These are phyloP conservation scores for Citrus inodora DNA, from an alignment of 345 rosid species.

Conservation along the genomic window DNA sequence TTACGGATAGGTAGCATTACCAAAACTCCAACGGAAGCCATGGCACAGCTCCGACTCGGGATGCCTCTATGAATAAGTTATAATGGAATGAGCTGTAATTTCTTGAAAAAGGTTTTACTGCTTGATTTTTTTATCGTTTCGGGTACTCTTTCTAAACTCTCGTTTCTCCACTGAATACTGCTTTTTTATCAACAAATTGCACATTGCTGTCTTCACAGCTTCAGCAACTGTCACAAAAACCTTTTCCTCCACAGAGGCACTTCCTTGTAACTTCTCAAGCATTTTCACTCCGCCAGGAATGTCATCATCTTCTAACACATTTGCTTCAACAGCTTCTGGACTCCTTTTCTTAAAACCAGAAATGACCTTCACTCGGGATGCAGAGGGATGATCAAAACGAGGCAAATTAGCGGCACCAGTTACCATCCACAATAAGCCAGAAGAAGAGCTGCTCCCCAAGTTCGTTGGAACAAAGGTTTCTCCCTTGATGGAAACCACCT, in stretches of 20 bases:
- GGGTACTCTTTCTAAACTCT: constrained; percentile 79
- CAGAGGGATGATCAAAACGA: constrained; percentile 43
- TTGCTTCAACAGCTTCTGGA: constrained; percentile 21
- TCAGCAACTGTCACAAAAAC: constrained; percentile 66
- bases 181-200: constrained; percentile 77
- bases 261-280: constrained; percentile 66
- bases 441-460: constrained; percentile 38
- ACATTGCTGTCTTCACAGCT: constrained; percentile 75
- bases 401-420: constrained; percentile 66
- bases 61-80: background rate
- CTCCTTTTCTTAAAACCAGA: constrained; percentile 29
- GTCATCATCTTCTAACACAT: constrained; percentile 40
- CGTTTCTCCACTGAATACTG: constrained; percentile 68
- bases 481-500: constrained; percentile 52
- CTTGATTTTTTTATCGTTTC: constrained; percentile 71
- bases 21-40: background rate
- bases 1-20: constrained; percentile 1
- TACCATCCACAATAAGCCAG: constrained; percentile 65
- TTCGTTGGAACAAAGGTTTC: constrained; percentile 79
- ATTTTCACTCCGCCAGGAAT: constrained; percentile 64
- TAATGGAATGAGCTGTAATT: background rate
- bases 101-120: constrained; percentile 17
- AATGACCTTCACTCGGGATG: constrained; percentile 50
- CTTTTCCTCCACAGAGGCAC: constrained; percentile 48
- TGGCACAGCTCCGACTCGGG: background rate